Evolutionary conservation across 2,329 filamentous ascomycete species (phyloP), one percentile per base, ranked within the genome.

Genomic region (Penicillium oxalicum): DNA sequence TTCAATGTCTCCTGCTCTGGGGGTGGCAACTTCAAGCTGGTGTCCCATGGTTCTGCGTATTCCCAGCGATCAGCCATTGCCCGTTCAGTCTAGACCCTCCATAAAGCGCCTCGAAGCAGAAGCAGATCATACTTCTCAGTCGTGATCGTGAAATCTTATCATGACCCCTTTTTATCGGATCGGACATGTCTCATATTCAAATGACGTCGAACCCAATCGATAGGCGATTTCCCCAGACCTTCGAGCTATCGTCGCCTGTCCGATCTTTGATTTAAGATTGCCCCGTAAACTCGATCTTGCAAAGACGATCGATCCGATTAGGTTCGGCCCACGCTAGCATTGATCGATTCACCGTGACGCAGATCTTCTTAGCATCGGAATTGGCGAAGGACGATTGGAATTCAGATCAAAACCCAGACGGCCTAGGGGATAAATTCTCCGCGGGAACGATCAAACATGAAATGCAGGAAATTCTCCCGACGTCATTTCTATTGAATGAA

Each of bases 271-370:
- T 18, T 18, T 2, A 18, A 18, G 18, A 18, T 18, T 18, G 18
- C 18, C 18, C 18, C 18, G 18, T 18, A 18, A 18, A 18, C 18
- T 69, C 26, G 38, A 71, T 66, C 39, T 63, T 66, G 34, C 61
- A 50, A 32, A 63, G 61, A 51, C 80, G 70, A 54, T 83, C 79
- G 48, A 77, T 77, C 62, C 80, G 84, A 60, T 77, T 72, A 25
- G 68, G 60, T 24, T 69, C 59, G 4, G 76, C 71, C 48, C 70
- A 62, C 13, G 76, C 66, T 44, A 69, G 29, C 8, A 11, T 8
- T 7, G 29, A 32, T 32, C 29, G 29, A 32, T 32, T 2, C 7
- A 11, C 29, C 11, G 29, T 32, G 29, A 32, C 29, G 29, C 29
- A 32, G 29, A 11, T 3, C 29, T 32, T 32, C 29, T 32, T 11